Conservation (phyloP, 179 eudicot species). For the Vitellaria paradoxa region DNA sequence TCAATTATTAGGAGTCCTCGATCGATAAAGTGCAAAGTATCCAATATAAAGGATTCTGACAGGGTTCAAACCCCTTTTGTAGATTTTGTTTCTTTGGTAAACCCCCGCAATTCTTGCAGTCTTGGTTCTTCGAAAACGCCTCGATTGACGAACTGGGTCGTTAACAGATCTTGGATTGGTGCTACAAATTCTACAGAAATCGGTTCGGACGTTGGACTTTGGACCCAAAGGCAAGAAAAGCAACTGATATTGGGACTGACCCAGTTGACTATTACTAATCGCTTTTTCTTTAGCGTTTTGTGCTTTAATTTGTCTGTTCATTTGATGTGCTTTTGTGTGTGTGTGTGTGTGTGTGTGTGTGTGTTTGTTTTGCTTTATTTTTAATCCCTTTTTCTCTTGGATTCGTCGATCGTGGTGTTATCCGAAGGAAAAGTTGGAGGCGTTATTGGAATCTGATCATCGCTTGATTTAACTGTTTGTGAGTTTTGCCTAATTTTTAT, state of each 20-base stretch:
- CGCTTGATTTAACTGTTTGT: conserved; percentile 16
- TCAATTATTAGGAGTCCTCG: too few relatives aligned
- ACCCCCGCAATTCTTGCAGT: background rate
- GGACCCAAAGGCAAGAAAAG: conserved; percentile 11
- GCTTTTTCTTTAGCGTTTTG: background rate
- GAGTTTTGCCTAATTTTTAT: conserved; percentile 17
- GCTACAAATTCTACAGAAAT: conserved; percentile 8
- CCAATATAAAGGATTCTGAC: too few relatives aligned
- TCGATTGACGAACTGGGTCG: conserved; percentile 20
- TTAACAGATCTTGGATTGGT: conserved; percentile 18
- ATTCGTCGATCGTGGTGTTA: conserved; percentile 16
- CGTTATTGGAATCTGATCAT: conserved; percentile 26
- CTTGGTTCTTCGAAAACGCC: background rate
- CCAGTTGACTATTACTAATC: background rate
- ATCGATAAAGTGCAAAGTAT: too few relatives aligned
- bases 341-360: too few relatives aligned
- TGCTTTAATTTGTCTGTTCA: conserved; percentile 13
- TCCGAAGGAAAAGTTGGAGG: conserved; percentile 15
- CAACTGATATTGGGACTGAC: background rate
- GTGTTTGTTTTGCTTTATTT: conserved; percentile 8
- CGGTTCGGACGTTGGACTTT: conserved; percentile 9
- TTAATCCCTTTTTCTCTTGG: conserved; percentile 22
- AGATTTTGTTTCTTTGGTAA: background rate
- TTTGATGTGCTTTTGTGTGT: conserved; percentile 1
- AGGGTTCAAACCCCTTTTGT: background rate